These are phyloP conservation scores for Erysimum cheiri DNA, from an alignment of 441 rosid species.

Conservation along the genomic window DNA sequence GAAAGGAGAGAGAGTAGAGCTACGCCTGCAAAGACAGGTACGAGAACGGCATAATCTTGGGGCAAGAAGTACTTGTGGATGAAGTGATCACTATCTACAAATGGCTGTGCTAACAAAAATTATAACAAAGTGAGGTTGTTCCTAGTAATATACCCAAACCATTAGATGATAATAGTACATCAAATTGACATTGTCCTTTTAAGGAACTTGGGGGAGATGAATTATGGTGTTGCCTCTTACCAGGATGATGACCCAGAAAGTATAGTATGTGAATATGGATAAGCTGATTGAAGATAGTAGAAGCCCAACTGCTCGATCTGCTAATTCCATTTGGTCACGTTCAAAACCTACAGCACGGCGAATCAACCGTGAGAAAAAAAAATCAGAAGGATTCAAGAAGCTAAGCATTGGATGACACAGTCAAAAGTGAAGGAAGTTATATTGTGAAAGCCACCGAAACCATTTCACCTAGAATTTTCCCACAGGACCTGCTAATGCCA, in stretches of 20 bases:
- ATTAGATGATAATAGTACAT: neutral
- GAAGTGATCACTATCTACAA: slow-evolving; percentile 86
- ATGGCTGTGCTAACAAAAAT: slow-evolving; percentile 65
- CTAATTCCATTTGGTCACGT: slow-evolving; percentile 68
- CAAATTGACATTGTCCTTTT: neutral
- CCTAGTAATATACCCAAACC: neutral
- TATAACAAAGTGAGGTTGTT: slow-evolving; percentile 2
- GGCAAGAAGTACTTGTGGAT: slow-evolving; percentile 89
- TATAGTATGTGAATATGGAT: slow-evolving; percentile 85
- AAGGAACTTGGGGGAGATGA: slow-evolving; percentile 10
- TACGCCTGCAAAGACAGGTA: slow-evolving; percentile 81
- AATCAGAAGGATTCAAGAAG: slow-evolving; percentile 5
- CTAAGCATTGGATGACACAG: slow-evolving; percentile 19
- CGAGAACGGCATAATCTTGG: slow-evolving; percentile 85
- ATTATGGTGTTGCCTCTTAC: slow-evolving; percentile 47
- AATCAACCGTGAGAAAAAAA: neutral
- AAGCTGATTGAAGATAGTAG: slow-evolving; percentile 68
- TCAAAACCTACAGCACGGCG: slow-evolving; percentile 20
- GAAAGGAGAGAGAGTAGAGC: slow-evolving; percentile 71
- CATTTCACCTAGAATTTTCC: slow-evolving; percentile 27
- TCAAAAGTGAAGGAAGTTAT: slow-evolving; percentile 9
- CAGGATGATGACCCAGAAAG: slow-evolving; percentile 92
- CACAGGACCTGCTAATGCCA: slow-evolving; percentile 26
- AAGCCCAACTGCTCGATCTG: slow-evolving; percentile 82
- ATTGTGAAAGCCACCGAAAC: slow-evolving; percentile 11